Percentiles rank a stretch among this genome's conserved stretches.
phyloP scores from a whole-genome alignment of 352 stramenopile species.

The Blastocystis hominis region DNA sequence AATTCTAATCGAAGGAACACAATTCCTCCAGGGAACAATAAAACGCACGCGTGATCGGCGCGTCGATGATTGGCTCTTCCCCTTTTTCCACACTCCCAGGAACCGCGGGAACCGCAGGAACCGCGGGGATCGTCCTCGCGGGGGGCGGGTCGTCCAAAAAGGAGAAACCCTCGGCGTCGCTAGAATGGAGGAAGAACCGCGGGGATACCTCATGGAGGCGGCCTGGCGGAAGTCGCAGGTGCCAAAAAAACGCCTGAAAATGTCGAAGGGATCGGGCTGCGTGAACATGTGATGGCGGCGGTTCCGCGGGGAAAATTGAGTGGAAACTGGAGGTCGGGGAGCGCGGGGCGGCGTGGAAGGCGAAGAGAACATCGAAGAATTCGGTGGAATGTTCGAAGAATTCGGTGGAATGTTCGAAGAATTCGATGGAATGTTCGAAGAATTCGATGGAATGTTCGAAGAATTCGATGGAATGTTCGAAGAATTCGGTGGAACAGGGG shows the following conservation, averaged over 20 bases:
- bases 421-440: background rate
- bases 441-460: background rate
- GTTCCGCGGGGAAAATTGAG: background rate
- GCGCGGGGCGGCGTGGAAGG: background rate
- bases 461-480: background rate
- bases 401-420: background rate
- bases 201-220: constrained; percentile 63
- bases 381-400: no score
- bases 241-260: constrained; percentile 82
- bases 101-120: background rate
- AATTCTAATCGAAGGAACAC: constrained; percentile 58
- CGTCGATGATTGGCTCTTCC: constrained; percentile 55
- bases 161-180: constrained; percentile 67
- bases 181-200: constrained; percentile 78
- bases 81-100: constrained; percentile 13
- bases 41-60: constrained; percentile 69
- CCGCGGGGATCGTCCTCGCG: background rate
- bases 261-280: constrained; percentile 78
- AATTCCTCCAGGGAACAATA: constrained; percentile 79
- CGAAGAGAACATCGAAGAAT: background rate
- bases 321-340: background rate
- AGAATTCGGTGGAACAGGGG: background rate
- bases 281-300: constrained; percentile 66
- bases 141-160: constrained; percentile 67
- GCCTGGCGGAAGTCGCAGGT: constrained; percentile 68